These are phyloP conservation scores for Populus euphratica DNA, from an alignment of 345 rosid species.

Conservation along the genomic window DNA sequence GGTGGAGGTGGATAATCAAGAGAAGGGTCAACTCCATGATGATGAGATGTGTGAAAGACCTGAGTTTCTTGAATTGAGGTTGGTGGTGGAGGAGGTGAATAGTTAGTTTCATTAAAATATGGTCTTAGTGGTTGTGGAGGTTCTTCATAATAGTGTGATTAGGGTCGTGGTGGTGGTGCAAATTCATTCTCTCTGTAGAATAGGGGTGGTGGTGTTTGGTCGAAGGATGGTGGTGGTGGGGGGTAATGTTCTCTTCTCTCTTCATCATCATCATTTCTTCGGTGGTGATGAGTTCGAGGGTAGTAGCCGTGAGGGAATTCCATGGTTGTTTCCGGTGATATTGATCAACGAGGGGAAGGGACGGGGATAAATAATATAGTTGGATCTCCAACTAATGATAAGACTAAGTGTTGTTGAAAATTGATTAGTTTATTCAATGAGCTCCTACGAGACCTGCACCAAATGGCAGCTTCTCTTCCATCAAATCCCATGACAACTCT, in stretches of 20 bases:
- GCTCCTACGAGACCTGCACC: too few relatives aligned
- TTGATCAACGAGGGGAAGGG: not conserved
- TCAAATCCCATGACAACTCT: too few relatives aligned
- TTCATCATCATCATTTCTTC: slow-evolving; percentile 23
- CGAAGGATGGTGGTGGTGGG: slow-evolving; percentile 23
- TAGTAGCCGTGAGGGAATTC: slow-evolving; percentile 46
- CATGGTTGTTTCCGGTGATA: slow-evolving; percentile 26
- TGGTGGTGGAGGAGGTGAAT: slow-evolving; percentile 21
- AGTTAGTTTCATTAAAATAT: slow-evolving; percentile 8
- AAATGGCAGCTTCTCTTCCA: too few relatives aligned
- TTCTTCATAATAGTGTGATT: slow-evolving; percentile 13
- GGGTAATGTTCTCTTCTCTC: slow-evolving; percentile 30
- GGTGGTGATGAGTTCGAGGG: slow-evolving; percentile 30
- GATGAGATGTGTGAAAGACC: slow-evolving; percentile 13
- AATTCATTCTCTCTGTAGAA: slow-evolving; percentile 18
- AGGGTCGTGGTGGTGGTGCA: slow-evolving; percentile 18
- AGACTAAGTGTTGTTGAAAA: too few relatives aligned
- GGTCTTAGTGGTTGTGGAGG: slow-evolving; percentile 27
- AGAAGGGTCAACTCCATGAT: slow-evolving; percentile 12
- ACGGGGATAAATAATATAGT: too few relatives aligned
- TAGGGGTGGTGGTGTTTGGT: slow-evolving; percentile 27
- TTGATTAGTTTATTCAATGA: too few relatives aligned
- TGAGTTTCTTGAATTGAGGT: slow-evolving; percentile 3
- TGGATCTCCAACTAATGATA: too few relatives aligned
- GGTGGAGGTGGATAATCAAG: slow-evolving; percentile 26